Conservation (phyloP, 352 stramenopile species). For the Phytophthora pluvialis region DNA sequence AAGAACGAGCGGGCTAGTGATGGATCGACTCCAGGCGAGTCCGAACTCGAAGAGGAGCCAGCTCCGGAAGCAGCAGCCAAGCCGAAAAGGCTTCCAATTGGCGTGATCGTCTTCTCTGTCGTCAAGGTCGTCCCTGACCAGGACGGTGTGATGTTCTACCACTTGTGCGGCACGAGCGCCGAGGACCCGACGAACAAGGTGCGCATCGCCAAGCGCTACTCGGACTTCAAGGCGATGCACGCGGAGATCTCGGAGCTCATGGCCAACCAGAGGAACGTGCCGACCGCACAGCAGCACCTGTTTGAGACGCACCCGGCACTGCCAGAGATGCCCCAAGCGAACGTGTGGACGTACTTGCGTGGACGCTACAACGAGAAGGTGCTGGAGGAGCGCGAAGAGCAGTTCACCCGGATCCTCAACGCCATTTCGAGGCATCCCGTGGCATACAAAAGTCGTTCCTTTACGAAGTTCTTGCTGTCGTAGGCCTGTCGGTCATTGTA, state of each 20-base stretch:
- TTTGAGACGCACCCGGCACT: slow-evolving; percentile 65
- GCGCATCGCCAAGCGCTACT: slow-evolving; percentile 67
- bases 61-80: slow-evolving; percentile 2
- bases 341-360: slow-evolving; percentile 43
- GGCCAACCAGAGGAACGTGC: slow-evolving; percentile 55
- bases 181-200: slow-evolving; percentile 47
- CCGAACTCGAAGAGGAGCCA: slow-evolving; percentile 4
- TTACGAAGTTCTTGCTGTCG: slow-evolving; percentile 52
- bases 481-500: not conserved
- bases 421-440: slow-evolving; percentile 61
- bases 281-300: slow-evolving; percentile 40
- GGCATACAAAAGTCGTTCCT: slow-evolving; percentile 42
- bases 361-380: slow-evolving; percentile 49
- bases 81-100: slow-evolving; percentile 14
- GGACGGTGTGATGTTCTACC: slow-evolving; percentile 50
- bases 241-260: slow-evolving; percentile 55
- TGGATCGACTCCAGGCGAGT: not conserved
- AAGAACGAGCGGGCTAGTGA: slow-evolving; percentile 1
- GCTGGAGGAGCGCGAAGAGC: slow-evolving; percentile 55
- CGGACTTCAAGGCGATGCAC: slow-evolving; percentile 75
- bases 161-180: slow-evolving; percentile 45
- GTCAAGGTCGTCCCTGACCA: slow-evolving; percentile 48
- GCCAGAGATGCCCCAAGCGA: slow-evolving; percentile 53
- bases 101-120: slow-evolving; percentile 23
- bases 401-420: slow-evolving; percentile 73